phyloP scores from a whole-genome alignment of 176 grass and related monocot species.

The Rhynchospora pubera region DNA sequence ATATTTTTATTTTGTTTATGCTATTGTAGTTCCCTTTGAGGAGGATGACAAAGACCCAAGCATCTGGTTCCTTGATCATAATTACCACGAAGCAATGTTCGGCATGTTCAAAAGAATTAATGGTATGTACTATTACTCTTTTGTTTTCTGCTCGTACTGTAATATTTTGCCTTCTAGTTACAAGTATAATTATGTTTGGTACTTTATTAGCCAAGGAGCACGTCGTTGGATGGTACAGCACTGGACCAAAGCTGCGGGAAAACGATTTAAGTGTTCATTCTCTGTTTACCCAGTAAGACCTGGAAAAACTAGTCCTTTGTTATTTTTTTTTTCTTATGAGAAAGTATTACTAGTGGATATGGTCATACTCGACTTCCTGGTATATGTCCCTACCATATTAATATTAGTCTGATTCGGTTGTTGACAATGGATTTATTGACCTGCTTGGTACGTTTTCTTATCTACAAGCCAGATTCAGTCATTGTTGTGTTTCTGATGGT shows the following conservation, averaged over 20 bases:
- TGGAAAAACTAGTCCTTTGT: not conserved
- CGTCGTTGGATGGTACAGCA: slow-evolving; percentile 98
- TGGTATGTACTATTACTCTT: slow-evolving; percentile 29
- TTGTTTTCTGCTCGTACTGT: not conserved
- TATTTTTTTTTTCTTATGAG: not conserved
- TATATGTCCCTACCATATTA: not conserved
- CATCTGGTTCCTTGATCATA: slow-evolving; percentile 98
- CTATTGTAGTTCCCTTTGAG: slow-evolving; percentile 71
- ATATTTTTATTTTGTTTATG: not conserved
- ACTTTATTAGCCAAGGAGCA: slow-evolving; percentile 68
- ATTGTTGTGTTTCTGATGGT: not conserved
- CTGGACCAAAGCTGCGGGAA: slow-evolving; percentile 86
- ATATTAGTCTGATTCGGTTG: no score
- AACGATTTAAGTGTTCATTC: slow-evolving; percentile 94
- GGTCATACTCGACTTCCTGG: not conserved
- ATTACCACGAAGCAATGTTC: slow-evolving; percentile 96
- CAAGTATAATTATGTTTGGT: not conserved
- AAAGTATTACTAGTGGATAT: not conserved
- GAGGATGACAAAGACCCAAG: slow-evolving; percentile 94
- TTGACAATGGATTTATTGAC: no score
- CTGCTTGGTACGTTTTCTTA: no score
- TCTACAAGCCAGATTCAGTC: not conserved
- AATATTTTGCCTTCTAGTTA: not conserved
- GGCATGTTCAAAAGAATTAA: slow-evolving; percentile 99
- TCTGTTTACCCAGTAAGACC: slow-evolving; percentile 68